Percentiles rank a stretch among this genome's conserved stretches.
Conservation (phyloP, 345 rosid genomes). For the Dipteronia sinensis region DNA sequence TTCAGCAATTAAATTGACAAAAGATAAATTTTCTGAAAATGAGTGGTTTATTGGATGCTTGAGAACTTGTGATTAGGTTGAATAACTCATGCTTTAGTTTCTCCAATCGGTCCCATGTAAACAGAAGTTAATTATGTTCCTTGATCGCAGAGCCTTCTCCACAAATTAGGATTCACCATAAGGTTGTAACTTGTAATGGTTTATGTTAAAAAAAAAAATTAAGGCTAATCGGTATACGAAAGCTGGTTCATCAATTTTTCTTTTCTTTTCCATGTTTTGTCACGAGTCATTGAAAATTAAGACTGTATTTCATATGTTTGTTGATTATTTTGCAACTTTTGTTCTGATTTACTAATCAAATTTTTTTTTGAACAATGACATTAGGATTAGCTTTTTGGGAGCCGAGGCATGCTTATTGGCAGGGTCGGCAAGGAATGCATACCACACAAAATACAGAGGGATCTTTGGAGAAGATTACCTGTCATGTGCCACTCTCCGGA, state of each 20-base stretch:
- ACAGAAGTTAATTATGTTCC: background rate
- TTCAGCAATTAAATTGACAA: background rate
- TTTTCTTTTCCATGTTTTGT: no score
- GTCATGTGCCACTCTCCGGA: slow-evolving; percentile 84
- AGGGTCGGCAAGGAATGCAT: slow-evolving; percentile 83
- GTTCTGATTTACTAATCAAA: background rate
- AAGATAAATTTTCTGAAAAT: background rate
- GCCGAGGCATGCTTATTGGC: slow-evolving; percentile 95
- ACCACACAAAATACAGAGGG: slow-evolving; percentile 83
- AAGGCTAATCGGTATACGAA: background rate
- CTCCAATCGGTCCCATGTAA: background rate
- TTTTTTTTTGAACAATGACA: slow-evolving; percentile 6
- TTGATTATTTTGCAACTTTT: background rate
- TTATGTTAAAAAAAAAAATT: background rate
- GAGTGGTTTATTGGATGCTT: background rate
- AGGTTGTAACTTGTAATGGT: background rate
- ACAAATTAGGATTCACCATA: background rate
- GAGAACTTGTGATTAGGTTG: background rate
- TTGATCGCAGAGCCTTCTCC: background rate
- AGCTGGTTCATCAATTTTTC: background rate
- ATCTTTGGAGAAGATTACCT: slow-evolving; percentile 41
- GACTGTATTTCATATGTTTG: background rate
- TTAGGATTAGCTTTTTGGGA: slow-evolving; percentile 85
- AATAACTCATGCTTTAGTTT: background rate
- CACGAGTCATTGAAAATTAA: background rate